These are phyloP conservation scores for Paraphaeosphaeria sporulosa DNA, from an alignment of 2,329 filamentous ascomycete species.

Conservation along the genomic window DNA sequence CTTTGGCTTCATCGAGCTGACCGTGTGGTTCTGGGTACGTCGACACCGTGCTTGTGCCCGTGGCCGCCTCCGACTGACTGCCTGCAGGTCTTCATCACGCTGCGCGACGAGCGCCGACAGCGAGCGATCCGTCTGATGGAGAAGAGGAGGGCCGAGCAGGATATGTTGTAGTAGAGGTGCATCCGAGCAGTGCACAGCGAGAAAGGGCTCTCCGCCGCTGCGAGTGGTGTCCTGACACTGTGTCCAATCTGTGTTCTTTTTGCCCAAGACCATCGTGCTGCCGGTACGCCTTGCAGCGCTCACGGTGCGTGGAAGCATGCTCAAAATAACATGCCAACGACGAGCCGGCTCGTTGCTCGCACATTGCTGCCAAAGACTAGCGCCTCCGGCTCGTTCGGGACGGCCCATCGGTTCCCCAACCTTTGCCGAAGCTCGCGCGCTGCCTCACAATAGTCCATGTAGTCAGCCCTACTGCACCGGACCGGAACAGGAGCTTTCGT, in stretches of 20 bases:
- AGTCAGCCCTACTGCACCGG: slow-evolving; percentile 8
- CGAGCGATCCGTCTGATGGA: slow-evolving; percentile 38
- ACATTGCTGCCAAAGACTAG: neutral
- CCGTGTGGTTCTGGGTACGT: slow-evolving; percentile 84
- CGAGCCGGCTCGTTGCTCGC: neutral
- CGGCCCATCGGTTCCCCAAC: slow-evolving; percentile 18
- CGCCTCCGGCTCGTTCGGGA: neutral
- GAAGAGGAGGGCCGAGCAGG: slow-evolving; percentile 41
- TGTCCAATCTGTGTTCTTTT: neutral
- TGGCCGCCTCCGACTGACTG: slow-evolving; percentile 10
- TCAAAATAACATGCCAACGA: neutral
- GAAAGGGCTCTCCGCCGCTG: neutral
- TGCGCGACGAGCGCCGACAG: slow-evolving; percentile 48
- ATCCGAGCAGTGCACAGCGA: neutral
- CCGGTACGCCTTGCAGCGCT: neutral
- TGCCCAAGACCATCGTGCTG: neutral
- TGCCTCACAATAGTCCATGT: neutral
- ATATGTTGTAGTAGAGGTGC: slow-evolving; percentile 24
- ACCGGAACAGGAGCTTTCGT: slow-evolving; percentile 3
- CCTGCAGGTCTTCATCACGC: slow-evolving; percentile 41
- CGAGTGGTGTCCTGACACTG: neutral
- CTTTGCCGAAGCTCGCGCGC: slow-evolving; percentile 10
- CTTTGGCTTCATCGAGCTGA: slow-evolving; percentile 83
- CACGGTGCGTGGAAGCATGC: neutral
- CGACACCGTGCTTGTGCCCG: neutral